Conservation (phyloP, 495 filamentous ascomycete species). For the Penicillium cinerascens region DNA sequence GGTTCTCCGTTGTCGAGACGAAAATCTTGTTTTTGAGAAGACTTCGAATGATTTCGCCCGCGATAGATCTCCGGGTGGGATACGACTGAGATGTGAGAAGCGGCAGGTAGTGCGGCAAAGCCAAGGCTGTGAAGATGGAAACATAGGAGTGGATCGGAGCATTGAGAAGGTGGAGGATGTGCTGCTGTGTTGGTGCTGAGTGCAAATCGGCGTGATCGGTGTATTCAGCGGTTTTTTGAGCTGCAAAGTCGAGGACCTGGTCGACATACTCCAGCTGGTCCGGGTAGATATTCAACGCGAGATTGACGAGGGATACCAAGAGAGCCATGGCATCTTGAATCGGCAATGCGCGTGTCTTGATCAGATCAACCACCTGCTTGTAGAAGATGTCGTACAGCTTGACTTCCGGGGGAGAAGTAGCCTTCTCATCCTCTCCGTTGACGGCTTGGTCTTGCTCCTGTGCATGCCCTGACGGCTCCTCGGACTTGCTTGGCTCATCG, state of each 20-base stretch:
- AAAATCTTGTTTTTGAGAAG: constrained; percentile 74
- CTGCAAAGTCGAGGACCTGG: constrained; percentile 85
- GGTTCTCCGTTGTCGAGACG: constrained; percentile 70
- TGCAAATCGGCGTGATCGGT: constrained; percentile 93
- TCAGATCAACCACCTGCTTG: constrained; percentile 88
- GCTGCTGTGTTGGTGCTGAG: constrained; percentile 79
- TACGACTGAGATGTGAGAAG: constrained; percentile 92
- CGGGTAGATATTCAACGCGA: constrained; percentile 93
- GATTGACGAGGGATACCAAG: constrained; percentile 84
- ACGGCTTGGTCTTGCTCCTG: constrained; percentile 17
- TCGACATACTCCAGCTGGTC: constrained; percentile 92
- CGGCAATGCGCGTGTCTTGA: constrained; percentile 82
- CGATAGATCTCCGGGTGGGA: constrained; percentile 83
- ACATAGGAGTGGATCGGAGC: constrained; percentile 85
- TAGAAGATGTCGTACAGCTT: constrained; percentile 98
- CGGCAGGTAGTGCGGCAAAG: constrained; percentile 85
- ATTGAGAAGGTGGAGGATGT: constrained; percentile 81
- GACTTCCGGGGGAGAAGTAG: constrained; percentile 75
- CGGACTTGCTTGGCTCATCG: constrained; percentile 26
- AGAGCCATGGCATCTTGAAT: constrained; percentile 94
- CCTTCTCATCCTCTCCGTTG: constrained; percentile 34
- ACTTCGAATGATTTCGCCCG: constrained; percentile 76
- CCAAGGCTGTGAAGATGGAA: constrained; percentile 89
- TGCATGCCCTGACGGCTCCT: constrained; percentile 17
- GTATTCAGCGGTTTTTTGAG: constrained; percentile 81